Conservation (phyloP, 1,284 basidiomycete genomes). For the Cryptococcus sp. region DNA sequence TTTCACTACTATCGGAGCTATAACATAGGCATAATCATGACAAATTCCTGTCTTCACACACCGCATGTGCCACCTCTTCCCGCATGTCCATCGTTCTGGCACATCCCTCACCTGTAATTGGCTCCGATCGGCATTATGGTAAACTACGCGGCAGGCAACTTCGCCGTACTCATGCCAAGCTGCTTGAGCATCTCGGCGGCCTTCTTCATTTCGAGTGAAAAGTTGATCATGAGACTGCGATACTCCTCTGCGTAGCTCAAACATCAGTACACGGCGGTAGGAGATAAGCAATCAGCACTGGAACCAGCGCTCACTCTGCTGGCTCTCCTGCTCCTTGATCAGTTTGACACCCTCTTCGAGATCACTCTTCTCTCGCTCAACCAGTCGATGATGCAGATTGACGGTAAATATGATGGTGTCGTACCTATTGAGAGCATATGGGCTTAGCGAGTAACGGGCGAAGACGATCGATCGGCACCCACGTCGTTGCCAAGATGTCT, state of each 20-base stretch:
- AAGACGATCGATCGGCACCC: not conserved
- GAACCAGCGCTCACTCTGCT: conserved; percentile 32
- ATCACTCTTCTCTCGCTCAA: conserved; percentile 9
- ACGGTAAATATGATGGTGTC: conserved; percentile 23
- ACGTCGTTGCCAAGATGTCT: conserved; percentile 7
- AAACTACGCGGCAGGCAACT: too few species aligned
- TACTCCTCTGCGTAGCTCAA: conserved; percentile 15
- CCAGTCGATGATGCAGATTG: conserved; percentile 22
- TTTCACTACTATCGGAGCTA: too few species aligned
- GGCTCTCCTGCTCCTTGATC: conserved; percentile 31
- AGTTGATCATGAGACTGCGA: conserved; percentile 23
- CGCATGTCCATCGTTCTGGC: too few species aligned
- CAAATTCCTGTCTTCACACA: too few species aligned
- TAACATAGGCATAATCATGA: too few species aligned
- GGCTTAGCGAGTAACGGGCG: not conserved
- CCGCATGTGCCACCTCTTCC: too few species aligned
- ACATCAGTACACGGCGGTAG: not conserved
- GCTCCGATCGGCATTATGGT: too few species aligned
- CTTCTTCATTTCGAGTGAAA: conserved; percentile 23
- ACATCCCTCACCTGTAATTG: too few species aligned
- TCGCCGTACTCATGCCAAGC: conserved; percentile 5
- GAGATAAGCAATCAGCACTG: conserved; percentile 3
- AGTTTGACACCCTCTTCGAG: conserved; percentile 24
- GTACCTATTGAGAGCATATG: conserved; percentile 12
- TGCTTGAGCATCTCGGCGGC: conserved; percentile 19